Base-by-base conservation (phyloP, 352 stramenopile genomes). In the Phytopythium mirpurense region DNA sequence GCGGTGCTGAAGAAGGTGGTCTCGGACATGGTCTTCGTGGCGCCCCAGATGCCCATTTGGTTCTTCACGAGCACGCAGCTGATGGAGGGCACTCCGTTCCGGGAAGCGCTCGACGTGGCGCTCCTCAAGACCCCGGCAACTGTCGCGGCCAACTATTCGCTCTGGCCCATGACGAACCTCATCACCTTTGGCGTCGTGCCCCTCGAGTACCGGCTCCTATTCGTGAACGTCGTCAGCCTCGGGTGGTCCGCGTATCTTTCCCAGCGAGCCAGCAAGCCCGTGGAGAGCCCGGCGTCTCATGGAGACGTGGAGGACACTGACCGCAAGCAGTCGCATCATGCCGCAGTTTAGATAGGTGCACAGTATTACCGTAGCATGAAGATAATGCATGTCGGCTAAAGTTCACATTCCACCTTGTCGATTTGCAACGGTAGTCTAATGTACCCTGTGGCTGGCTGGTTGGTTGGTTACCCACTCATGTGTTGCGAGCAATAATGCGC, bases 181-280 rank as follows among this genome's bases (percentile, higher is more conserved):
- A 55, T 77, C 46, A 67, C 51, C 5, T 74, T 62, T 54, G 58
- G 44, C 14, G 46, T 73, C 16, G 56, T 72, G 42, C 68, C 61
- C 10, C 52, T 77, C 15, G 41, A 68, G 34, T 68, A 70, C 34
- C 63, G 67, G 5, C 52, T 68, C 5, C 51, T 70, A 15, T 67
- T 72, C 36, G 48, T 59, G 14, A 72, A 72, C 53, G 62, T 51
- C 43, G 58, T 69, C 27, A 61, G 58, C 57, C 37, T 76, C 21
- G 64, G 62, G 7, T 76, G 64, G 63, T 59, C 66, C 21, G 60
- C 56, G 14, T 74, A 68, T 53, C 63, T 74, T 32, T 73, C 65
- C 5, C 54, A 72, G 27, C 67, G 60, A 42, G 64, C 56, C 18
- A 72, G 31, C 34, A 56, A 63, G 14, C 56, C 56, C 0, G 44